Base-by-base conservation (phyloP, 306 rosid species). In the Corylus avellana region DNA sequence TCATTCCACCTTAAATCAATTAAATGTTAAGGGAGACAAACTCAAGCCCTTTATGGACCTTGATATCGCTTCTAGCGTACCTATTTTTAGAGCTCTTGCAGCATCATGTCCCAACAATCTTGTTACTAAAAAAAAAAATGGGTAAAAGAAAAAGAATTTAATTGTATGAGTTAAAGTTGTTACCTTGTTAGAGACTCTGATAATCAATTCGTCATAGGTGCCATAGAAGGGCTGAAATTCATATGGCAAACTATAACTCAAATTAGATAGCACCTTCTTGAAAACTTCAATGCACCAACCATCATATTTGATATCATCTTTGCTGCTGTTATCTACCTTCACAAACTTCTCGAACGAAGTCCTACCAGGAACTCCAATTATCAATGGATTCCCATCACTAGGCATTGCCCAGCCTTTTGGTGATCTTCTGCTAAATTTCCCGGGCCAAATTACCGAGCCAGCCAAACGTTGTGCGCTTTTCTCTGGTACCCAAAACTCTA, bases 331-430 rank as follows among this genome's bases (percentile, higher is more conserved):
- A 32, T 79, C 86, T 39, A 92, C 85, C 53, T 78, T 84, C 49
- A 89, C 95, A 72, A 92, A 92, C 75, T 76, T 84, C 18, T 81
- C 20, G 85, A 92, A 90, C 37, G 79, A 42, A n/a, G 93, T 74
- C 27, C 76, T 84, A 27, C 87, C 89, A 0, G 95, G 97, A 59
- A 92, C 85, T 11, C 84, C 95, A 66, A 92, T 86, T 84, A 6
- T 89, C 85, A 92, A 42, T 61, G 77, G 85, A 6, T 83, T 89
- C 39, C 18, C 56, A 73, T 48, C 79, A 32, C 83, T 79, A 18
- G 96, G 95, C 70, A 92, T 58, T 67, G 77, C 85, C 95, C 96
- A 92, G 1, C 96, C 96, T 64, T 83, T 85, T 12, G 97, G 97
- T 78, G 2, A 76, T n/a, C 32, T 29, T 0, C 61, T 4, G 0